Evolutionary conservation across 2,329 filamentous ascomycete species (phyloP), one percentile per base, ranked within the genome.

Genomic region (Colletotrichum liaoningense): DNA sequence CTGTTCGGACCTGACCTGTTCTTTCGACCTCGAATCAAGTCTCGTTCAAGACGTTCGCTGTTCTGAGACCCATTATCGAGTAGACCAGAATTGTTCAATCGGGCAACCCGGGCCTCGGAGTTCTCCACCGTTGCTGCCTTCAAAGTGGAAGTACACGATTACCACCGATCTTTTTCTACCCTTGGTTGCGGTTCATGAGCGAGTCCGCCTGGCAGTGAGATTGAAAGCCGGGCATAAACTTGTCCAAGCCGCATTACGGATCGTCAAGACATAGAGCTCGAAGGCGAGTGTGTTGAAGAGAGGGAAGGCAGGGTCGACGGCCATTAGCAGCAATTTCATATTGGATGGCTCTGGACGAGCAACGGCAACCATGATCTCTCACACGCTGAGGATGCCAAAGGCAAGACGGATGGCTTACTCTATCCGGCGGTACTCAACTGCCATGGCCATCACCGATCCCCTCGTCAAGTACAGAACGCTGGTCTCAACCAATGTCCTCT

Each of bases 391-490:
- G 46, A 14, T 33, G 24, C n/a, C 30, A 16, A 26, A 22, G 14
- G 12, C 67, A 24, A 24, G 26, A 22, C 62, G n/a, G 46, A 49
- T 64, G 63, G 67, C 63, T 33, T 49, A 28, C 24, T 1, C 70
- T 19, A 28, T 9, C 19, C 63, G 72, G 12, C 79, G 78, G 14
- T 81, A 84, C 77, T 84, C 84, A 9, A 87, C 86, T 14, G 88
- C 88, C 38, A 83, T 92, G 38, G 86, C 88, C 69, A 91, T 92
- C 77, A 92, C 90, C 3, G 95, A 95, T 79, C 94, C 93, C 4
- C 84, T 95, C 74, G 90, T 95, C 74, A 91, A 95, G 75, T 96
- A 96, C 81, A 89, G 93, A 71, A 89, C 93, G 26, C 85, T 95
- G 16, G 81, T 96, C 46, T 89, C 92, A 7, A 92, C 91, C 5